phyloP scores from a whole-genome alignment of 352 stramenopile species.

The Phytophthora sp. region DNA sequence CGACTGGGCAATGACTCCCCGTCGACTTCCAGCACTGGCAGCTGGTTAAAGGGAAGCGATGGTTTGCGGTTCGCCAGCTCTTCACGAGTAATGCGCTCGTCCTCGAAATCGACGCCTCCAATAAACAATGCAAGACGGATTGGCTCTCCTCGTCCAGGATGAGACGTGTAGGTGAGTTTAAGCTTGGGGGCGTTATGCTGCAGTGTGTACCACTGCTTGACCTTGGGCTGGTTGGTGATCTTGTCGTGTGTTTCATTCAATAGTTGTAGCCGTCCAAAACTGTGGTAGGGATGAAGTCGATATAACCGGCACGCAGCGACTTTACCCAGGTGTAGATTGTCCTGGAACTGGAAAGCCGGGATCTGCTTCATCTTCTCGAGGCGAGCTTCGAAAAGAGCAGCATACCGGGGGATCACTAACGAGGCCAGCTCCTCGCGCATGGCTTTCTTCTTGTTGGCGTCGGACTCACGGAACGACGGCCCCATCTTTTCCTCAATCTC shows the following conservation, averaged over 20 bases:
- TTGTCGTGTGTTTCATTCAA: conserved; percentile 40
- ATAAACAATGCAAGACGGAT: conserved; percentile 62
- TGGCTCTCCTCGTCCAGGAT: conserved; percentile 48
- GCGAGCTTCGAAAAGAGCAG: conserved; percentile 37
- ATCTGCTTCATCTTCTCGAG: conserved; percentile 47
- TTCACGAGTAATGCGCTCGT: conserved; percentile 48
- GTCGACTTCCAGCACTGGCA: conserved; percentile 57
- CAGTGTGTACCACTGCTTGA: conserved; percentile 47
- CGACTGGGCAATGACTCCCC: conserved; percentile 59
- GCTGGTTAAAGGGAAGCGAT: conserved; percentile 51
- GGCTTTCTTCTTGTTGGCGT: conserved; percentile 48
- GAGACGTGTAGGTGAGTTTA: conserved; percentile 67
- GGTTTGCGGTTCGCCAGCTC: conserved; percentile 50
- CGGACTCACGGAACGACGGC: conserved; percentile 35
- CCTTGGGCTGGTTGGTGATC: conserved; percentile 41
- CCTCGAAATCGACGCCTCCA: conserved; percentile 56
- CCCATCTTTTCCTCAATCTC: conserved; percentile 46
- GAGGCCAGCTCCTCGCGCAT: conserved; percentile 41
- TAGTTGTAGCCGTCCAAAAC: conserved; percentile 42
- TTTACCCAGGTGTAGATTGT: conserved; percentile 46
- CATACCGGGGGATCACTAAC: conserved; percentile 37
- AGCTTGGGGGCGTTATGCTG: conserved; percentile 38
- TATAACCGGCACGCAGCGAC: conserved; percentile 35
- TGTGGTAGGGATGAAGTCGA: conserved; percentile 46
- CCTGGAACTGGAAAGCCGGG: conserved; percentile 40